Base-by-base conservation (phyloP, 495 filamentous ascomycete genomes). In the Trichoderma erinaceum region DNA sequence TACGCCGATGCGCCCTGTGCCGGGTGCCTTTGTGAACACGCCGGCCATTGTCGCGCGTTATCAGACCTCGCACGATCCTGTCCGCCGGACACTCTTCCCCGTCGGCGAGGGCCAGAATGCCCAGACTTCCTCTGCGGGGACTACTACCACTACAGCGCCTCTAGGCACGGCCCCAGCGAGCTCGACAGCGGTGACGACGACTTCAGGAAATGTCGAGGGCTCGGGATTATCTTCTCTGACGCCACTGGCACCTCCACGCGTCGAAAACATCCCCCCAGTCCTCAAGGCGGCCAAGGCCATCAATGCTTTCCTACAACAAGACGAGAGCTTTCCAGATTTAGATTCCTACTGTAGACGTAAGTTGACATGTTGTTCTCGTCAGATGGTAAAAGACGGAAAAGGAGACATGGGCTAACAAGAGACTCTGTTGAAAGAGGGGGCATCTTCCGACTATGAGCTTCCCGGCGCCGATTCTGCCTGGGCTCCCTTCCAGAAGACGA, bases 371-470 rank as follows among this genome's bases (percentile, higher is more conserved):
- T n/a, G 27, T 29, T 44, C 2, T 18, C n/a, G 3, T 0, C 43
- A 7, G 16, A 21, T 70, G 25, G 23, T 0, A 46, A 66, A 27
- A 61, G 10, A 21, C 18, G 13, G 4, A 5, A 38, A 11, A 56
- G 41, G 41, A 8, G 63, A 32, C n/a, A 3, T 6, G 25, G 23
- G 68, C 63, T 61, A 18, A 61, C 56, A 23, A 52, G 48, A 25
- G 48, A 66, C 41, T 69, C 41, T 69, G 63, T 69, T 6, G 67
- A 44, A 68, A 75, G 72, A 68, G 88, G 93, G 97, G 81, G 72
- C 89, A 88, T 96, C 92, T 1, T 93, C 90, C 70, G 93, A 97
- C 71, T 98, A 98, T 78, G 93, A 97, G 71, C 76, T 97, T 29
- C 77, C 81, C 8, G 76, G 80, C 21, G 73, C 80, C 70, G 82